Evolutionary conservation across 2,329 filamentous ascomycete genomes (phyloP).

Genomic region (Neobulgaria alba): DNA sequence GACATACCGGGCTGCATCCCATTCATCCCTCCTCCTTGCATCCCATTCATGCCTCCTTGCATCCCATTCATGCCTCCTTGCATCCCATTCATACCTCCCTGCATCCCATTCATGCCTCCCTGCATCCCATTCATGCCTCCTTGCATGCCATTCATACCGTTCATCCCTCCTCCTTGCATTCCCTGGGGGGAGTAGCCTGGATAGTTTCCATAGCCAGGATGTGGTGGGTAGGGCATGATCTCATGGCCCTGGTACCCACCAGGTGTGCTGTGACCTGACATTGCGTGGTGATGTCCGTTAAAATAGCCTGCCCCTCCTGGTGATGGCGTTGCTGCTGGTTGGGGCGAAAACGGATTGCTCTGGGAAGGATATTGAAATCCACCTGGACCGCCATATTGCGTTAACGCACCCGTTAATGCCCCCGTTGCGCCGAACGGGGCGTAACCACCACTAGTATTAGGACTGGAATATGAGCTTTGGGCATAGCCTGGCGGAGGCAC

Average conservation of each 20-base stretch:
- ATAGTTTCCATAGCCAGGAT: neutral
- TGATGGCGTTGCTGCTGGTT: conserved; percentile 22
- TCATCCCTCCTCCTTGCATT: neutral
- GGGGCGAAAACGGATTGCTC: conserved; percentile 26
- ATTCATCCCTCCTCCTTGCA: neutral
- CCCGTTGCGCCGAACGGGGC: conserved; percentile 22
- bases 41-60: too few relatives aligned
- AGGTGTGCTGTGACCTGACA: conserved; percentile 26
- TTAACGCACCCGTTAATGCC: conserved; percentile 23
- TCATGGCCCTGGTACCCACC: conserved; percentile 22
- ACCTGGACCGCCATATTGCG: conserved; percentile 21
- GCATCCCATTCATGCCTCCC: too few relatives aligned
- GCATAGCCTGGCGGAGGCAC: conserved; percentile 24
- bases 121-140: too few relatives aligned
- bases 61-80: too few relatives aligned
- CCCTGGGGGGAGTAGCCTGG: neutral
- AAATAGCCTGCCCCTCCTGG: conserved; percentile 24
- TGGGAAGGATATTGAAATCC: conserved; percentile 19
- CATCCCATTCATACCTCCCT: too few relatives aligned
- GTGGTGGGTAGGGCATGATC: conserved; percentile 22
- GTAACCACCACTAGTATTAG: conserved; percentile 16
- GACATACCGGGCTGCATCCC: conserved; percentile 5
- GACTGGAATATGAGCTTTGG: conserved; percentile 23
- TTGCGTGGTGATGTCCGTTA: conserved; percentile 34
- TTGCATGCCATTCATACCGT: neutral